Base-by-base conservation (phyloP, 23 red algal genomes). In the Chondrus crispus region DNA sequence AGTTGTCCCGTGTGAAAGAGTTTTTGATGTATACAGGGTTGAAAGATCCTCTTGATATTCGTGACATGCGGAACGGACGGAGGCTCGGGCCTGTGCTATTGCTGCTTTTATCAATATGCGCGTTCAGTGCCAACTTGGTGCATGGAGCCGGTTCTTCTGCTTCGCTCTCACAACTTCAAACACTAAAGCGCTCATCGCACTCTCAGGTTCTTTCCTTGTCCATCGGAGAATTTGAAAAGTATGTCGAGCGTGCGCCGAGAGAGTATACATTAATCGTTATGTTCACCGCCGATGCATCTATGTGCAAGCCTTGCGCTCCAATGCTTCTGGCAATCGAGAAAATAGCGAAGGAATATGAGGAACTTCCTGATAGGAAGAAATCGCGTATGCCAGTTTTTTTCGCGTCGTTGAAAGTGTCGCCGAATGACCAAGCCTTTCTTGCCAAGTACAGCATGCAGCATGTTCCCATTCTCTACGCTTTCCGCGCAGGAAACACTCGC, bases 401-500 rank as follows among this genome's bases (percentile, higher is more conserved):
- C 53, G 69, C 84, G n/a, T 66, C 57, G 10, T 29, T 94, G 55
- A 86, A 39, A 22, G 33, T 94, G 22, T 87, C 82, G 3, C 36
- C 68, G 26, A 20, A 26, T 0, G 80, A 87, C 70, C 82, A 72
- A 30, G 82, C 53, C 4, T 87, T 94, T 40, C 72, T 94, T 12
- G 44, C 19, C 20, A 50, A 55, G 19, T 88, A 87, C 41, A 52
- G 82, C 51, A 33, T 94, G 1, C 42, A 38, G 55, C 92, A 94
- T 41, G 92, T 94, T 32, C 92, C 92, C 58, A 77, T 88, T n/a
- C 33, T 94, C 46, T 87, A 88, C 46, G n/a, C 69, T 30, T 88
- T 94, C 28, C n/a, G 35, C 7, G 53, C 82, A 20, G 55, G 75
- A 43, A 72, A 37, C 19, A 80, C 81, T 12, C 44, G 53, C 46